These are phyloP conservation scores for Salix purpurea DNA, from an alignment of 345 rosid species.

Conservation along the genomic window DNA sequence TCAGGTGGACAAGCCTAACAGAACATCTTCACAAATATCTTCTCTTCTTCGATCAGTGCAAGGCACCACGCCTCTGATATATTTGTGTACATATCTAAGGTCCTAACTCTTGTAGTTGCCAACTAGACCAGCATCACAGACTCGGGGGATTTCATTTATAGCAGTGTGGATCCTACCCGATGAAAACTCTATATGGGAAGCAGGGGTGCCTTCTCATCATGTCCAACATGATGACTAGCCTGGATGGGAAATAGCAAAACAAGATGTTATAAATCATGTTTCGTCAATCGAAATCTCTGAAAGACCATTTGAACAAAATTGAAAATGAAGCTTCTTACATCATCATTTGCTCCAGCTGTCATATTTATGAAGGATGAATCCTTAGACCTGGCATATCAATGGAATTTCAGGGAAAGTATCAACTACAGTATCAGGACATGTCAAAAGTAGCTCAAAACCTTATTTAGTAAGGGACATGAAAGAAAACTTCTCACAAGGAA, in stretches of 20 bases:
- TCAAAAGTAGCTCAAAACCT: background rate
- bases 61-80: background rate
- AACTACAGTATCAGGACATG: background rate
- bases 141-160: background rate
- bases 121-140: background rate
- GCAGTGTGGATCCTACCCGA: background rate
- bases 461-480: background rate
- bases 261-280: background rate
- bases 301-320: background rate
- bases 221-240: constrained; percentile 47
- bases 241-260: constrained; percentile 19
- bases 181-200: constrained; percentile 46
- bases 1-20: background rate
- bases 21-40: background rate
- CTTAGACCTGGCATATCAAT: constrained; percentile 52
- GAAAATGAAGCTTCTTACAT: constrained; percentile 38
- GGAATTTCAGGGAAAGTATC: background rate
- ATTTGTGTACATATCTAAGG: background rate
- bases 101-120: background rate
- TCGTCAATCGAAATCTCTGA: background rate
- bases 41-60: background rate
- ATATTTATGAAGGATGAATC: constrained; percentile 68
- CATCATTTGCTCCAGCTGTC: constrained; percentile 93
- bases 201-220: constrained; percentile 54
- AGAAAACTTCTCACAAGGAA: background rate